Conservation (phyloP, 2,329 filamentous ascomycete genomes). For the Zymoseptoria passerinii region DNA sequence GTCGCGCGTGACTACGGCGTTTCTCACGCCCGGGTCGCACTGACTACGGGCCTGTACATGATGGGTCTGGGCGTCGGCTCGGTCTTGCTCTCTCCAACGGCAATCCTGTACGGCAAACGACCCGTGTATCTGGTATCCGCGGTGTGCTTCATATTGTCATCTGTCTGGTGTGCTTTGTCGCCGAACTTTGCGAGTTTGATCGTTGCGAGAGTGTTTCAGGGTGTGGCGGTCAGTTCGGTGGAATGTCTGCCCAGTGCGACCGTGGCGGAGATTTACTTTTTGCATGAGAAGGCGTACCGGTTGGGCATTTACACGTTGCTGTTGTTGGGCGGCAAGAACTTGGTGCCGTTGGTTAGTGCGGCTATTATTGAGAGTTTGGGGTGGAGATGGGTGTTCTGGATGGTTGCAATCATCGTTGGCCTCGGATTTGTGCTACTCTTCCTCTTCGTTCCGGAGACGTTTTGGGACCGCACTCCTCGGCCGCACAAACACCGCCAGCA, state of each 20-base stretch:
- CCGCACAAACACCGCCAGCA: conserved; percentile 31
- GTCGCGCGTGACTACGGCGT: conserved; percentile 62
- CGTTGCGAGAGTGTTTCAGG: conserved; percentile 76
- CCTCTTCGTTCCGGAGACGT: conserved; percentile 88
- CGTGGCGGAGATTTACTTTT: conserved; percentile 91
- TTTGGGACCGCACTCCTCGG: conserved; percentile 78
- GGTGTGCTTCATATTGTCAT: conserved; percentile 66
- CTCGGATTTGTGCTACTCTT: conserved; percentile 66
- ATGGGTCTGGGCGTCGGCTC: conserved; percentile 81
- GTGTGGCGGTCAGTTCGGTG: conserved; percentile 78
- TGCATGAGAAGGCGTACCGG: conserved; percentile 87
- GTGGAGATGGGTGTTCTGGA: conserved; percentile 60
- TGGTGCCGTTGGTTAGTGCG: conserved; percentile 80
- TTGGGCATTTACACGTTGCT: conserved; percentile 89
- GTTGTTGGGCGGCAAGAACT: conserved; percentile 73
- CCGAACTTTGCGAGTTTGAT: conserved; percentile 72
- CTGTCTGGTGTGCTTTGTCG: conserved; percentile 79
- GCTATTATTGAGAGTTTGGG: conserved; percentile 66
- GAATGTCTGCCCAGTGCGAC: conserved; percentile 90
- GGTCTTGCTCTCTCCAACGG: conserved; percentile 78
- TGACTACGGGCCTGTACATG: conserved; percentile 92
- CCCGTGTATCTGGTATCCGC: conserved; percentile 77
- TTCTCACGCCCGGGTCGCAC: conserved; percentile 61
- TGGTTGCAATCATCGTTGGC: conserved; percentile 71
- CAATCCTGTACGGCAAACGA: conserved; percentile 82